Base-by-base conservation (phyloP, 1,284 basidiomycete genomes). In the Austropuccinia psidii region DNA sequence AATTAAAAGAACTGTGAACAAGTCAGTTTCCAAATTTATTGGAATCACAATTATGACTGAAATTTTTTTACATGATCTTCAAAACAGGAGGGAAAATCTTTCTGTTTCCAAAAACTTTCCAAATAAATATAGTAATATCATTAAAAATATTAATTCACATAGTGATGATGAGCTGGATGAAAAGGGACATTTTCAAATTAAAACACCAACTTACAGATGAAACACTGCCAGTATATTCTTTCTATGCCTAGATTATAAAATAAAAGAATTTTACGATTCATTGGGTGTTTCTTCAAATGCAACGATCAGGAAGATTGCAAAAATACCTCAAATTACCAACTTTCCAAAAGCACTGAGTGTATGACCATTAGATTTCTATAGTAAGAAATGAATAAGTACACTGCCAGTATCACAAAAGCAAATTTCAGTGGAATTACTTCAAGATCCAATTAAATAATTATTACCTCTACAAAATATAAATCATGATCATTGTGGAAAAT, bases 151-250 rank as follows among this genome's bases (percentile, higher is more conserved):
- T 24, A 52, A 11, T 15, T 11, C 50, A 11, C 50, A 52, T 52
- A 52, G 50, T 52, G 50, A 52, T 27, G 50, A 52, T 52, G 50
- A 52, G 24, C n/a, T n/a, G n/a, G n/a, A n/a, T n/a, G n/a, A n/a
- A n/a, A n/a, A n/a, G n/a, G n/a, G n/a, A n/a, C n/a, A n/a, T n/a
- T 52, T 52, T 24, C 13, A 8, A 9, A 27, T 27, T 24, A 52
- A 52, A 27, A 52, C 50, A 13, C 21, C 24, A 27, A 8, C 24
- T 15, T 52, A 52, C 50, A 11, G 50, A 52, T 52, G 13, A 15
- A 27, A 13, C 8, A 52, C 13, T 13, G 50, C 50, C 21, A 24
- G 24, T 24, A 9, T 9, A 8, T 15, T 52, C 9, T 15, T 52
- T 9, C 24, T 9, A 27, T 24, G 24, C 9, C 9, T 52, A 15